Evolutionary conservation across 129 eudicot genomes (phyloP).

Genomic region (Pittosporum tobira): DNA sequence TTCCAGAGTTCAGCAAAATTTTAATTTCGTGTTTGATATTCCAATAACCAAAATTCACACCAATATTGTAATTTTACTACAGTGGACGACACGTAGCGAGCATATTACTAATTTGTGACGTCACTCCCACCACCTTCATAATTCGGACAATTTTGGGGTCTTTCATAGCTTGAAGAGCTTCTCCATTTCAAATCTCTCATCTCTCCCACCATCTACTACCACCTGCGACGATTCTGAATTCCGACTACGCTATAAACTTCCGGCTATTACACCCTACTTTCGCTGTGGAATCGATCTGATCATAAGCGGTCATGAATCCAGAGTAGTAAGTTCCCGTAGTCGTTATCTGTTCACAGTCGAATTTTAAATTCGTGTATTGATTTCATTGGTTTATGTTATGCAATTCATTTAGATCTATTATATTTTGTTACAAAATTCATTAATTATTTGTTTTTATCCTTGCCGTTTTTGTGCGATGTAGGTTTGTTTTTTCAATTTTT

Average conservation of each 20-base stretch:
- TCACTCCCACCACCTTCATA: slow-evolving; percentile 19
- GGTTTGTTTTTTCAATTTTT: neutral
- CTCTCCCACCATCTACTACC: neutral
- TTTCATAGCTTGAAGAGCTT: neutral
- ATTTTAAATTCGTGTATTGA: neutral
- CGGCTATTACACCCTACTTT: neutral
- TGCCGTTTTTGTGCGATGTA: neutral
- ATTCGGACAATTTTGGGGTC: slow-evolving; percentile 22
- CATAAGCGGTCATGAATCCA: slow-evolving; percentile 40
- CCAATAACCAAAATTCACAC: too few species aligned
- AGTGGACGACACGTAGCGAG: slow-evolving; percentile 22
- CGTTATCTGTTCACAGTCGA: neutral
- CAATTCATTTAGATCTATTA: slow-evolving; percentile 5
- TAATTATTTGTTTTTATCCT: neutral
- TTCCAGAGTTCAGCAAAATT: too few species aligned
- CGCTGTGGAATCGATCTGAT: slow-evolving; percentile 2
- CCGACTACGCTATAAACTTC: neutral
- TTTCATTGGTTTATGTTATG: neutral
- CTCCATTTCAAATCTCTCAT: neutral
- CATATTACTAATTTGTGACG: slow-evolving; percentile 18
- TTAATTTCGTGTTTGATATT: too few species aligned
- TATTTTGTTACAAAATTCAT: neutral
- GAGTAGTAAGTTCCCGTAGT: slow-evolving; percentile 37
- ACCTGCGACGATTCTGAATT: neutral
- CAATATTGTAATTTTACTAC: neutral